Base-by-base conservation (phyloP, 176 grass and related monocot species). In the Avena insularis region DNA sequence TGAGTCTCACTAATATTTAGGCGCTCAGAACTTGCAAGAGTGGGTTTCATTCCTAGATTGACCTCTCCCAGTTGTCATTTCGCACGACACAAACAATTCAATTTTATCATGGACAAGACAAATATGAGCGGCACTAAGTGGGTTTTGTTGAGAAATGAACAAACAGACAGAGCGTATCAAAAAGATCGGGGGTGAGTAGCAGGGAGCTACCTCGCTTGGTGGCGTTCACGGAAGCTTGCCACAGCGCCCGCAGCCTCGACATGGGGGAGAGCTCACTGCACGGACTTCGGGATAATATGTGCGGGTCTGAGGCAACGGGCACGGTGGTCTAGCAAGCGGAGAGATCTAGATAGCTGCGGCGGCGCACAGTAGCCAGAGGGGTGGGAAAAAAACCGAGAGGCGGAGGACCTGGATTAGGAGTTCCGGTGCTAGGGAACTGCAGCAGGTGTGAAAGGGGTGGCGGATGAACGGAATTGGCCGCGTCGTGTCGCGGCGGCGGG, bases 221-320 rank as follows among this genome's bases (percentile, higher is more conserved):
- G 58, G 93, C 89, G 75, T 85, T 91, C 59, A 95, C 66, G 33
- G 94, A 95, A 76, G 94, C 94, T 86, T 93, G 87, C 81, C 87
- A 88, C n/a, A 95, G 81, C 48, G 89, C 65, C 48, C 91, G 91
- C 55, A 95, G 83, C 78, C 89, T 93, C 65, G 84, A 91, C 93
- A 95, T 95, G 66, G 49, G 61, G 61, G 12, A 77, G 25, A 61
- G 38, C 40, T 58, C 50, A 56, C 69, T 71, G 38, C 17, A 20
- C 69, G 1, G 38, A 46, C 6, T 71, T 45, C 36, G 17, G 68
- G 36, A 71, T 16, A 71, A 71, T 71, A 19, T 5, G 36, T 11
- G 68, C 66, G 35, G 9, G 65, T 68, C 31, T 68, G 29, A 17
- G 65, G 65, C 31, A 68, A 35, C 6, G 15, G 65, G 65, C 65